phyloP scores from a whole-genome alignment of 352 stramenopile genomes.

The Globisporangium ultimum region DNA sequence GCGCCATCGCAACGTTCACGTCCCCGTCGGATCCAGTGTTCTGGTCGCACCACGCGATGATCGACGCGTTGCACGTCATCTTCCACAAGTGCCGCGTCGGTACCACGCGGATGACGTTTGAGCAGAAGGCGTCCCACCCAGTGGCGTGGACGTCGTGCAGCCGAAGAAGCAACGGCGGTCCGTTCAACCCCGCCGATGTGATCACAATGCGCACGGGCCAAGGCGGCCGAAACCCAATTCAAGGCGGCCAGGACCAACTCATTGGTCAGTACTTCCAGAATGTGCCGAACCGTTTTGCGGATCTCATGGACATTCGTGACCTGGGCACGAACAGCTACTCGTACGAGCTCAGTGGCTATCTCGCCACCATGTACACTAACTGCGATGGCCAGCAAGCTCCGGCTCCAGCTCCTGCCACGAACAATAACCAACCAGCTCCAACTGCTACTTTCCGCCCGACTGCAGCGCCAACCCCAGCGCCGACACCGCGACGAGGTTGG shows the following conservation, averaged over 20 bases:
- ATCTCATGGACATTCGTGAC: constrained; percentile 42
- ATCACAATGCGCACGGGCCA: constrained; percentile 41
- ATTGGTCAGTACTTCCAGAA: constrained; percentile 38
- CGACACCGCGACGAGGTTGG: background rate
- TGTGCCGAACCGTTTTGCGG: constrained; percentile 35
- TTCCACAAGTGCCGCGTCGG: constrained; percentile 73
- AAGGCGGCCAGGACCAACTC: constrained; percentile 27
- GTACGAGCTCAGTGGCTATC: constrained; percentile 39
- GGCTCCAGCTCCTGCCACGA: background rate
- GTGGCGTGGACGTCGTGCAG: constrained; percentile 47
- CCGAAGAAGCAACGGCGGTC: constrained; percentile 23
- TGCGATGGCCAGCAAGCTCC: constrained; percentile 11
- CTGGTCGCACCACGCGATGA: constrained; percentile 65
- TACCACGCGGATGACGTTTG: constrained; percentile 31
- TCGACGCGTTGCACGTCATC: constrained; percentile 65
- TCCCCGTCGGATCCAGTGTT: constrained; percentile 67
- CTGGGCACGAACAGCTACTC: constrained; percentile 52
- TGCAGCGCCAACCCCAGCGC: background rate
- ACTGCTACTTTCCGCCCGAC: background rate
- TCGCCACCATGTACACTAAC: constrained; percentile 21
- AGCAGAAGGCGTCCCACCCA: constrained; percentile 39
- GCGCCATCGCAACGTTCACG: constrained; percentile 44
- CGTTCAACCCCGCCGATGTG: constrained; percentile 42
- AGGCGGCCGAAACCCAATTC: constrained; percentile 31
- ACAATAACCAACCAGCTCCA: background rate